A percentile compares a stretch with the other conserved stretches of the same genome.
phyloP scores from a whole-genome alignment of 176 grass and related monocot genomes.

The Typha latifolia region DNA sequence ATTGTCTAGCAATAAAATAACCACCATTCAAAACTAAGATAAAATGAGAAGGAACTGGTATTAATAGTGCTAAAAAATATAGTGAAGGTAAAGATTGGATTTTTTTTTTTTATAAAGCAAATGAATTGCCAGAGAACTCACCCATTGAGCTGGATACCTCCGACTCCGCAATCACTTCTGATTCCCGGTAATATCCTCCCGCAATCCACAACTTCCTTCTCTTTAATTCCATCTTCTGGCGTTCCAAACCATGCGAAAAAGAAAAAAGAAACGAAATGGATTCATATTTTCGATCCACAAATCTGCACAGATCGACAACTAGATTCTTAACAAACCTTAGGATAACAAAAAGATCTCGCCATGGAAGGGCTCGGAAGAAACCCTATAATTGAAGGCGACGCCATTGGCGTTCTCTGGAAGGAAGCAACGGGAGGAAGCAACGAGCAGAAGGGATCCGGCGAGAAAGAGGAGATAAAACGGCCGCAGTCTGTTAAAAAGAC shows the following conservation, averaged over 20 bases:
- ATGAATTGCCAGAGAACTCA: not conserved
- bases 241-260: not conserved
- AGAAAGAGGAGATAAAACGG: not conserved
- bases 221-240: not conserved
- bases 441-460: not conserved
- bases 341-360: not conserved
- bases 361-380: not conserved
- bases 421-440: not conserved
- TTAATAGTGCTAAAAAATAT: too few relatives aligned
- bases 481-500: not conserved
- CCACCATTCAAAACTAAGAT: too few relatives aligned
- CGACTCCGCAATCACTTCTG: not conserved
- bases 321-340: not conserved
- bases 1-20: too few relatives aligned
- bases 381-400: not conserved
- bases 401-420: not conserved
- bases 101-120: not conserved
- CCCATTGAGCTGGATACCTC: not conserved
- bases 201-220: not conserved
- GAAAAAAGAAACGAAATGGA: not conserved
- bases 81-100: not conserved
- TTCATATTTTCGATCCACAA: too few relatives aligned
- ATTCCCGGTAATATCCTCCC: not conserved
- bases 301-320: too few relatives aligned
- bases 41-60: too few relatives aligned